Percentiles rank a stretch among this genome's conserved stretches.
phyloP scores from a whole-genome alignment of 2,329 filamentous ascomycete species.

The Neonectria faginata region DNA sequence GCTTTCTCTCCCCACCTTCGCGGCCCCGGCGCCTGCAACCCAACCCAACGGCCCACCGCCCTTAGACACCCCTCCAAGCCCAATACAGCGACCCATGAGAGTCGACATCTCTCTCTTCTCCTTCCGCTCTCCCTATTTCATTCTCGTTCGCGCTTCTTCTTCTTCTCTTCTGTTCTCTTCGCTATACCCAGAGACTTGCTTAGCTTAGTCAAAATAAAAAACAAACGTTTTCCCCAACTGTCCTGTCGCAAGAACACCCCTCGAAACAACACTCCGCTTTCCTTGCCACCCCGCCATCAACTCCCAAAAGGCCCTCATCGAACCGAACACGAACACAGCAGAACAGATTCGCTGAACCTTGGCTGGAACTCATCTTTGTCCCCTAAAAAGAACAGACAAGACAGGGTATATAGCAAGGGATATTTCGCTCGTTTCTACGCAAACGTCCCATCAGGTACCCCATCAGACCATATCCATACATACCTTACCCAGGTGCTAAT shows the following conservation, averaged over 20 bases:
- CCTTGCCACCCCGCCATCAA: constrained; percentile 35
- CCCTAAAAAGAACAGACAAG: constrained; percentile 2
- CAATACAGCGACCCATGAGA: constrained; percentile 40
- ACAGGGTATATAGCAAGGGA: constrained; percentile 13
- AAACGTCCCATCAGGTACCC: constrained; percentile 28
- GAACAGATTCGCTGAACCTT: constrained; percentile 13
- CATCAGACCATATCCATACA: constrained; percentile 21
- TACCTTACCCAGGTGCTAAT: constrained; percentile 26
- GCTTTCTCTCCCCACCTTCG: constrained; percentile 38
- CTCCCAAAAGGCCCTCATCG: constrained; percentile 24
- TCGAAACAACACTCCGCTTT: constrained; percentile 33
- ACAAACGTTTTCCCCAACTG: constrained; percentile 38
- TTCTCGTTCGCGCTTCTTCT: constrained; percentile 13
- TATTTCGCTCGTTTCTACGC: not conserved
- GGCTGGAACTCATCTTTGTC: constrained; percentile 6
- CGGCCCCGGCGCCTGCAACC: constrained; percentile 44
- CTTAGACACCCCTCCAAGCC: constrained; percentile 45
- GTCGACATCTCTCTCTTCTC: constrained; percentile 17
- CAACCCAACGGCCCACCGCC: constrained; percentile 48
- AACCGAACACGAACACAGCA: constrained; percentile 17
- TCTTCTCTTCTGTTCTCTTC: constrained; percentile 23
- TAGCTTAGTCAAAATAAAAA: constrained; percentile 44
- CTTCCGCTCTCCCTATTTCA: constrained; percentile 7
- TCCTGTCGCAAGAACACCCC: constrained; percentile 35
- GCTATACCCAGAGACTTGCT: constrained; percentile 38